Conservation (phyloP, 352 stramenopile species). For the Lagenidium giganteum region DNA sequence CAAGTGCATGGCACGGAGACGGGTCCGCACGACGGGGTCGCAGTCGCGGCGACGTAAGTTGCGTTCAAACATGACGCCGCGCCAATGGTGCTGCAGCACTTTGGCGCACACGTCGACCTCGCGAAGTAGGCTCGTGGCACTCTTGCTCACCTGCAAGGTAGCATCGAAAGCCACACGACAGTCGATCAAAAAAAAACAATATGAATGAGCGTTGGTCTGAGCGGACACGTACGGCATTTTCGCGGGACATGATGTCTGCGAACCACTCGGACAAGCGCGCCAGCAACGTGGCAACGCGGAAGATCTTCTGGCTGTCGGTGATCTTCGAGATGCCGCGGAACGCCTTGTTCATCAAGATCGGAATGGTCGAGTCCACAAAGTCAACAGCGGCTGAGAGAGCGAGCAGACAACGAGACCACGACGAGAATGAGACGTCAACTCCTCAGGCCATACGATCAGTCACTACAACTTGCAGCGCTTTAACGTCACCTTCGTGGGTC, state of each 20-base stretch:
- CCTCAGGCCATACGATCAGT: neutral
- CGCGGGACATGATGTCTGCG: conserved; percentile 38
- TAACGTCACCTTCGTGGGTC: conserved; percentile 44
- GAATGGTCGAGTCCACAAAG: conserved; percentile 61
- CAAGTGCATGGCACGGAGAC: conserved; percentile 64
- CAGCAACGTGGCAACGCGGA: conserved; percentile 46
- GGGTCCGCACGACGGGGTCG: conserved; percentile 41
- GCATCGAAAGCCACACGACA: neutral
- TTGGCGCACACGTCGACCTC: conserved; percentile 62
- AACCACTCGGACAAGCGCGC: conserved; percentile 61
- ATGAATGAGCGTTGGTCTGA: too few species aligned
- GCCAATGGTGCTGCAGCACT: conserved; percentile 75
- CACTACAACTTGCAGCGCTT: neutral
- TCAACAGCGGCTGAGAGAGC: conserved; percentile 38
- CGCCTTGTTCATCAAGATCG: conserved; percentile 67
- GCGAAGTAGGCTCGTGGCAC: conserved; percentile 42
- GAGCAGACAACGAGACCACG: neutral
- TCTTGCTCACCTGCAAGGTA: conserved; percentile 25
- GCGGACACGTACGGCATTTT: conserved; percentile 41
- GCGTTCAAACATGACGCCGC: conserved; percentile 55
- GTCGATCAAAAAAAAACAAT: too few species aligned
- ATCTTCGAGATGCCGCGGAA: conserved; percentile 59
- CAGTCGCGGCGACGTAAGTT: conserved; percentile 34
- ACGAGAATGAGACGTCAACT: neutral
- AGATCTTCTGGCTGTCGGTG: conserved; percentile 46